These are phyloP conservation scores for Xylariaceae sp. DNA, from an alignment of 2,329 filamentous ascomycete genomes.

Conservation along the genomic window DNA sequence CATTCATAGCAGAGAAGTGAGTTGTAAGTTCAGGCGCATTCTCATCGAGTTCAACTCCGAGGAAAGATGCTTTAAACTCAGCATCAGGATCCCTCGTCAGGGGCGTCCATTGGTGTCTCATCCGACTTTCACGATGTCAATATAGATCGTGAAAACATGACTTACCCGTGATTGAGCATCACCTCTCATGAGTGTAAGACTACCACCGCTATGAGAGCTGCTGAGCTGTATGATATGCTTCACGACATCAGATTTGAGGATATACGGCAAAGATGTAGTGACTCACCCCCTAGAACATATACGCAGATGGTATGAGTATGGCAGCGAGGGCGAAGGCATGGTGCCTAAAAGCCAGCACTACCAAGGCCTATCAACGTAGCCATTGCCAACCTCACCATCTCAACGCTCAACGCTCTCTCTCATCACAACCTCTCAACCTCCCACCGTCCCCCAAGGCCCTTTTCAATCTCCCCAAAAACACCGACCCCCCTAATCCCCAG, in stretches of 20 bases:
- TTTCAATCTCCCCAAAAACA: slow-evolving; percentile 57
- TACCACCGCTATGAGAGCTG: neutral
- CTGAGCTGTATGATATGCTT: too few relatives aligned
- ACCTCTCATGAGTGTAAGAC: neutral
- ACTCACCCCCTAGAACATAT: too few relatives aligned
- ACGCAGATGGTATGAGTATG: too few relatives aligned
- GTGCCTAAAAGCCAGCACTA: too few relatives aligned
- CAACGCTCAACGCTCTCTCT: neutral
- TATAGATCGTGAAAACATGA: neutral
- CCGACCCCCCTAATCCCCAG: slow-evolving; percentile 57
- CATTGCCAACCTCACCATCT: neutral
- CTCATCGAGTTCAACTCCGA: neutral
- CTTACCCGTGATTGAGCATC: neutral
- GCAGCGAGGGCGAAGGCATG: too few relatives aligned
- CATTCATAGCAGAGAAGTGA: too few relatives aligned
- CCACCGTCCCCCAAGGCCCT: slow-evolving; percentile 21
- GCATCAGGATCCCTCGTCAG: neutral
- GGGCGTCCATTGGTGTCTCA: neutral
- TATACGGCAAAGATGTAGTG: too few relatives aligned
- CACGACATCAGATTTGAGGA: too few relatives aligned
- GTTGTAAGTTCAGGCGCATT: neutral
- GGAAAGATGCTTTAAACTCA: neutral
- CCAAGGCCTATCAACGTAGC: too few relatives aligned
- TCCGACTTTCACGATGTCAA: neutral
- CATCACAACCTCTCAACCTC: neutral